phyloP scores from a whole-genome alignment of 148 eudicot species.

The Rhododendron vialii region DNA sequence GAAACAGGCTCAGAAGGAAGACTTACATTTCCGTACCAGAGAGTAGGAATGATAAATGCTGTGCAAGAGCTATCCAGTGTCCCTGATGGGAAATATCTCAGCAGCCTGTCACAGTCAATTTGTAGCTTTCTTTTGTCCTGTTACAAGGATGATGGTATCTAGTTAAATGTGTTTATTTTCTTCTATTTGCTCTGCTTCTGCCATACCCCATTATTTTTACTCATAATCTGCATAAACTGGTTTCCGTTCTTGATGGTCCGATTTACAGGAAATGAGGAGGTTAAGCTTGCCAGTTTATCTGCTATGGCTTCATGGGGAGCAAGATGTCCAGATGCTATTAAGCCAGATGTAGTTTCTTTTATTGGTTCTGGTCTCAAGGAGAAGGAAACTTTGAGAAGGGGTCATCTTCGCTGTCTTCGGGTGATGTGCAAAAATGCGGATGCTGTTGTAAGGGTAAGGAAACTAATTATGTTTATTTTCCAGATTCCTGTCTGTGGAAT shows the following conservation, averaged over 20 bases:
- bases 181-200: not conserved
- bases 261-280: conserved; percentile 90
- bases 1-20: conserved; percentile 93
- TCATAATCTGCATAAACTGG: not conserved
- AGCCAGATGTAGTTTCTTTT: conserved; percentile 55
- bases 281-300: conserved; percentile 71
- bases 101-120: conserved; percentile 49
- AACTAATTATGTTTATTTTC: conserved; percentile 4
- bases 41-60: conserved; percentile 87
- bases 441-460: conserved; percentile 53
- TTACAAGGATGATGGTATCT: conserved; percentile 88
- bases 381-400: conserved; percentile 88
- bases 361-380: conserved; percentile 80
- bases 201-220: not conserved
- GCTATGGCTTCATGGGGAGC: conserved; percentile 79
- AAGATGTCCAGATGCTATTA: conserved; percentile 51
- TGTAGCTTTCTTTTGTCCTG: conserved; percentile 66
- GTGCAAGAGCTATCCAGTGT: conserved; percentile 73
- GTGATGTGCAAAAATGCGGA: conserved; percentile 66
- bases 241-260: not conserved
- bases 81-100: conserved; percentile 72
- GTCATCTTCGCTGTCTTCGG: conserved; percentile 75
- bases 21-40: conserved; percentile 94
- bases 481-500: not conserved
- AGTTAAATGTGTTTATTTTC: not conserved